These are phyloP conservation scores for Clausena lansium DNA, from an alignment of 345 rosid species.

Conservation along the genomic window DNA sequence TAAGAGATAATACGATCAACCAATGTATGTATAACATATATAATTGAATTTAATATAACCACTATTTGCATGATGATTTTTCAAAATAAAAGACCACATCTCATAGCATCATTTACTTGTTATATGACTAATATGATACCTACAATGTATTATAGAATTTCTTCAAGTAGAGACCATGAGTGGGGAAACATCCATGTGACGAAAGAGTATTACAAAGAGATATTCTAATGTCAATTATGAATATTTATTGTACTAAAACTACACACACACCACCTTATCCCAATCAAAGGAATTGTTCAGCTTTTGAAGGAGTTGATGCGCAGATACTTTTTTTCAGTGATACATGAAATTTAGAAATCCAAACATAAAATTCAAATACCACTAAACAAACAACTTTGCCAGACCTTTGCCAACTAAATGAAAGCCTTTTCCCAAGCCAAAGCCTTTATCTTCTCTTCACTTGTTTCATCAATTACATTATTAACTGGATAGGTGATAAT, in stretches of 20 bases:
- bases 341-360: not conserved
- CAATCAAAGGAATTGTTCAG: not conserved
- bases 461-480: constrained; percentile 63
- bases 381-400: constrained; percentile 12
- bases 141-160: too few species aligned
- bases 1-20: too few species aligned
- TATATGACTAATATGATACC: too few species aligned
- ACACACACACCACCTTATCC: not conserved
- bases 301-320: not conserved
- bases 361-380: not conserved
- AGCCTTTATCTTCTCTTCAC: constrained; percentile 60
- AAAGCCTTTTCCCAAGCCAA: constrained; percentile 95
- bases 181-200: too few species aligned
- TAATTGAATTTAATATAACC: too few species aligned
- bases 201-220: too few species aligned
- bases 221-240: too few species aligned
- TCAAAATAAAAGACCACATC: too few species aligned
- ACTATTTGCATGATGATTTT: too few species aligned
- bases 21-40: too few species aligned
- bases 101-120: accelerated
- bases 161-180: too few species aligned
- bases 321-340: not conserved
- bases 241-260: too few species aligned
- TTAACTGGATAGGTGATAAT: constrained; percentile 89
- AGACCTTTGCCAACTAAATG: constrained; percentile 80